These are phyloP conservation scores for Clavulina sp. DNA, from an alignment of 768 basidiomycete genomes.

Conservation along the genomic window DNA sequence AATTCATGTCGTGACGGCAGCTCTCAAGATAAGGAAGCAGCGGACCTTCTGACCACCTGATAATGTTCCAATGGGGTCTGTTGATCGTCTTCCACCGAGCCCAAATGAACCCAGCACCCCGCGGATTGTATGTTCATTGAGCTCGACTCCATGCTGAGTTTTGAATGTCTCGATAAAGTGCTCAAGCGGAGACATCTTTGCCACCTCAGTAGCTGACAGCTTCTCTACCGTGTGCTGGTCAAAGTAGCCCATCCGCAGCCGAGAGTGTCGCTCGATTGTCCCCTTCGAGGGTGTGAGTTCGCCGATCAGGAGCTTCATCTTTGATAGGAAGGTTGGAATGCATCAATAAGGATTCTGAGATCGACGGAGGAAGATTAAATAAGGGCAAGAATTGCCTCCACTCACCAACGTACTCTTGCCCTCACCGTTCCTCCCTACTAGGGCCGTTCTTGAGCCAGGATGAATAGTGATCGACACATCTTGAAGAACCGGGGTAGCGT, in stretches of 20 bases:
- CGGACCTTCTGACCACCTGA: slow-evolving; percentile 39
- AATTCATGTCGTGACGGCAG: no score
- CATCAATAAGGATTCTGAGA: neutral
- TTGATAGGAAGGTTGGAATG: neutral
- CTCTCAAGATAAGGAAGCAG: no score
- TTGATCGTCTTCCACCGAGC: slow-evolving; percentile 26
- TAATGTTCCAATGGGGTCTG: slow-evolving; percentile 28
- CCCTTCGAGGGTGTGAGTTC: slow-evolving; percentile 28
- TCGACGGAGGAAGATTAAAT: neutral
- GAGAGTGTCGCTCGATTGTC: slow-evolving; percentile 33
- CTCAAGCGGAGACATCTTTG: slow-evolving; percentile 17
- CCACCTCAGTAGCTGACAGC: slow-evolving; percentile 21
- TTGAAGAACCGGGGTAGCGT: slow-evolving; percentile 15
- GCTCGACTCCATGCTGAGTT: slow-evolving; percentile 8
- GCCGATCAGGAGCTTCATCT: slow-evolving; percentile 16
- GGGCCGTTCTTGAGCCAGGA: slow-evolving; percentile 23
- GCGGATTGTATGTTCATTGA: slow-evolving; percentile 25
- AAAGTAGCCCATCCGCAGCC: slow-evolving; percentile 40
- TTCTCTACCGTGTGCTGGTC: slow-evolving; percentile 45
- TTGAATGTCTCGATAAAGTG: slow-evolving; percentile 16
- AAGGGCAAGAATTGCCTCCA: no score
- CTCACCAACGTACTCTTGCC: slow-evolving; percentile 40
- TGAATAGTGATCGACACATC: slow-evolving; percentile 24
- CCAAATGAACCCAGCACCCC: slow-evolving; percentile 28
- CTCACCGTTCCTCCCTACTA: slow-evolving; percentile 35